These are phyloP conservation scores for Trypanosoma scelopori DNA, from an alignment of 208 protist genomes.

Conservation along the genomic window DNA sequence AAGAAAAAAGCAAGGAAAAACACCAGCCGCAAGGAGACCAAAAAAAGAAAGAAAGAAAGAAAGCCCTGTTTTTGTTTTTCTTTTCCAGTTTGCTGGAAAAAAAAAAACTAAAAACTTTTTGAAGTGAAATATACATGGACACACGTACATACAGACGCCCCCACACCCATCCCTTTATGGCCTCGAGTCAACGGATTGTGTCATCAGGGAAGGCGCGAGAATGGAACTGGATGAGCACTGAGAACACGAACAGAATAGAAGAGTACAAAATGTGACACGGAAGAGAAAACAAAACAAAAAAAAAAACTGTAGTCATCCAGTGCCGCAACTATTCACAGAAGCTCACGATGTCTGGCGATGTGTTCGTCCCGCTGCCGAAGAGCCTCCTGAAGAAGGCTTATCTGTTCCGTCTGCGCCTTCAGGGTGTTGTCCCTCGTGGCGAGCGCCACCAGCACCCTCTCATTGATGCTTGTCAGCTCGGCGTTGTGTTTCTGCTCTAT, in stretches of 20 bases:
- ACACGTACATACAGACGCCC: no score
- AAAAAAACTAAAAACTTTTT: no score
- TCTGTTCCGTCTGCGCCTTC: conserved; percentile 57
- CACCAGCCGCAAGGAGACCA: conserved; percentile 5
- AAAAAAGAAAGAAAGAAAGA: conserved; percentile 9
- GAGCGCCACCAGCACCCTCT: conserved; percentile 75
- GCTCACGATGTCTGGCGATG: conserved; percentile 58
- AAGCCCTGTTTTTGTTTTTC: background rate
- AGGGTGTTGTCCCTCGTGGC: conserved; percentile 79
- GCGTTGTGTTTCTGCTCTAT: conserved; percentile 76
- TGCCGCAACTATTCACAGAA: conserved; percentile 32
- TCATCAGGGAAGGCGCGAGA: no score
- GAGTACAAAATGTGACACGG: background rate
- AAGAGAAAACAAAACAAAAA: background rate
- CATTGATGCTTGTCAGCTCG: conserved; percentile 81
- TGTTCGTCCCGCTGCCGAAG: conserved; percentile 70
- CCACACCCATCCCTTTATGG: no score
- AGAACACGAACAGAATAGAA: background rate
- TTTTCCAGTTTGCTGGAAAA: background rate
- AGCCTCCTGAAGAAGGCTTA: conserved; percentile 70
- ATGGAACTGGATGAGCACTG: no score
- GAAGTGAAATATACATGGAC: background rate
- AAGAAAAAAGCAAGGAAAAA: no score
- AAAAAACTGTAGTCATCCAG: background rate
- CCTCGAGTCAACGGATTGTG: no score